Evolutionary conservation across 2,329 filamentous ascomycete species (phyloP), one percentile per base, ranked within the genome.

Genomic region (Exophiala spinifera): DNA sequence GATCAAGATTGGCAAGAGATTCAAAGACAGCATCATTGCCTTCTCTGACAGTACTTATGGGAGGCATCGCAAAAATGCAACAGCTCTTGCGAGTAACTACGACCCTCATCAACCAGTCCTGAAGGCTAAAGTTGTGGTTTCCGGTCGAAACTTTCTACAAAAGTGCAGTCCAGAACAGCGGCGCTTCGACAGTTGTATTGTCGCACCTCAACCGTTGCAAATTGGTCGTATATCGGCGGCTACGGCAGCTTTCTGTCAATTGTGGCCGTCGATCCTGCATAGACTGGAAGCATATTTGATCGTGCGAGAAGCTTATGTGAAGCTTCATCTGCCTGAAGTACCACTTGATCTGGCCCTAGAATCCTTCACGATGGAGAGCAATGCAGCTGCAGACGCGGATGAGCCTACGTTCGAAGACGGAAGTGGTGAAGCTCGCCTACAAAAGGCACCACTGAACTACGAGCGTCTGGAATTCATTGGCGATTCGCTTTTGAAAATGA

Each of bases 401-500:
- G 77, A 76, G 0, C n/a, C n/a, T n/a, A n/a, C n/a, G n/a, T 75
- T 89, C 49, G 88, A 91, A 62, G 84, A 91, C 8, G 7, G 36
- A 2, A 33, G 52, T 23, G 37, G 25, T 3, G 45, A 40, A 14
- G 13, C 17, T 39, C 21, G 47, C 3, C 42, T 44, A 28, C 88
- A 91, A 63, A 76, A 81, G 2, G 96, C 96, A 90, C 90, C 91
- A 1, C 86, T 86, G 36, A 97, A 97, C 63, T 99, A 99, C 65
- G 94, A 99, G 69, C 83, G 94, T 11, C 79, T 97, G 0, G 94
- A 99, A 65, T 95, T 96, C 56, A 78, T 97, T 1, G 94, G 94
- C 0, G 94, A 99, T 68, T 88, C 87, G 31, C 96, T 96, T 65
- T 78, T 99, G 55, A 99, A 99, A 72, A 92, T 96, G 85, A 89